These are phyloP conservation scores for Tuber magnatum DNA, from an alignment of 495 filamentous ascomycete genomes.

Conservation along the genomic window DNA sequence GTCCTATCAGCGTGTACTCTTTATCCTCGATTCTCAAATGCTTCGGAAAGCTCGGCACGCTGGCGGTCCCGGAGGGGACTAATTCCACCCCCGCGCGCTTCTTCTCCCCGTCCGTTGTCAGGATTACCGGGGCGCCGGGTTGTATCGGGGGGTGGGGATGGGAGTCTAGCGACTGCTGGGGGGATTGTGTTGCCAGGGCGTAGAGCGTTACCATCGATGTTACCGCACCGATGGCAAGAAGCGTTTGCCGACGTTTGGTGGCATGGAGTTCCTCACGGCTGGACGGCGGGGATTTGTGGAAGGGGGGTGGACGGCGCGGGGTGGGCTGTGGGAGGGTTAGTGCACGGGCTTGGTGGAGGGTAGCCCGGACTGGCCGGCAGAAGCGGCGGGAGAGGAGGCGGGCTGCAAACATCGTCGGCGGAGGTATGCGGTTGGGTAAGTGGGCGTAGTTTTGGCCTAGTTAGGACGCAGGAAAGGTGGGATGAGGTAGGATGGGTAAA, in stretches of 20 bases:
- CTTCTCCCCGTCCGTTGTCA: conserved; percentile 48
- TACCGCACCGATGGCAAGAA: conserved; percentile 47
- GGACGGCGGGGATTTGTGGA: conserved; percentile 8
- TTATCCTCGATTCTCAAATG: conserved; percentile 51
- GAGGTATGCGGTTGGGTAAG: not conserved
- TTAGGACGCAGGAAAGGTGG: not conserved
- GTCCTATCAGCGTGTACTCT: conserved; percentile 79
- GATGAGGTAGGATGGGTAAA: not conserved
- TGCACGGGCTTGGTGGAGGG: conserved; percentile 37
- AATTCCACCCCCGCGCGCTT: conserved; percentile 51
- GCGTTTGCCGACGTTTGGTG: conserved; percentile 44
- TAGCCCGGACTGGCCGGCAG: conserved; percentile 39
- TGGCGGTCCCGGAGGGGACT: conserved; percentile 65
- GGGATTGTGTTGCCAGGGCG: conserved; percentile 41
- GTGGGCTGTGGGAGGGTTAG: conserved; percentile 9
- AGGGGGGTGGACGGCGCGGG: conserved; percentile 17
- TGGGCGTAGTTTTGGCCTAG: not conserved
- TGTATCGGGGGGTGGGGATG: conserved; percentile 24
- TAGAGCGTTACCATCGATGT: conserved; percentile 48
- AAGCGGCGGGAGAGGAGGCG: conserved; percentile 9
- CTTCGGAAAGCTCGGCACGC: conserved; percentile 72
- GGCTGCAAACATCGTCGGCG: conserved; percentile 8
- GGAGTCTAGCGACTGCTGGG: conserved; percentile 43
- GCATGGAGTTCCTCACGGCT: conserved; percentile 43
- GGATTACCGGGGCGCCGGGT: conserved; percentile 36